Base-by-base conservation (phyloP, 345 rosid genomes). In the Bretschneidera sinensis region DNA sequence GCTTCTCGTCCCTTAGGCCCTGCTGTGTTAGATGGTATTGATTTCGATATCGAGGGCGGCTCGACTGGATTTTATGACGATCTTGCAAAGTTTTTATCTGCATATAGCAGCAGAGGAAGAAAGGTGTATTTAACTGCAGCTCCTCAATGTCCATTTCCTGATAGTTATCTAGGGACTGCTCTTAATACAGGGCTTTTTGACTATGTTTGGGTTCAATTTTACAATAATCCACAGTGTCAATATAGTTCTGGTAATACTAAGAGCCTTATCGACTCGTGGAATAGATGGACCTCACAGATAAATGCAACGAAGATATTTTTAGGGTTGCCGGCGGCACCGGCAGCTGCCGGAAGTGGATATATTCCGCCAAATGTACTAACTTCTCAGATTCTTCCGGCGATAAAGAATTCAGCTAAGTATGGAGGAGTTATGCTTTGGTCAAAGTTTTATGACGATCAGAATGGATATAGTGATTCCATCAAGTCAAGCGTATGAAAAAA, bases 361-460 rank as follows among this genome's bases (percentile, higher is more conserved):
- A 67, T 86, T 55, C 82, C 85, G 0, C 71, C 79, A 0, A 58
- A 70, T 19, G 74, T 74, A 43, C 51, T 86, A 21, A 73, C 55
- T 33, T 68, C 82, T 10, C 67, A 55, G 35, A 63, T 85, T 4
- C 80, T 83, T 66, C 85, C 81, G 4, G 66, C 47, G 43, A 62
- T 85, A 20, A 83, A 72, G 61, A 69, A 57, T 9, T 75, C 89
- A 0, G 0, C 19, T 1, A 79, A 79, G 43, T 83, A 86, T 64
- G 92, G 89, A 21, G 85, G 92, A 10, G 76, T 81, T 0, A 83
- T 83, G 87, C 82, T 86, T 53, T 86, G 89, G 89, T 71, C 80
- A 21, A 83, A 71, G 64, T 86, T 73, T 10, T 79, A 61, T 47
- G 92, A 86, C 62, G 77, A 78, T 71, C 54, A 58, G 60, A 76